phyloP scores from a whole-genome alignment of 306 rosid genomes.

The Lathyrus sativus region DNA sequence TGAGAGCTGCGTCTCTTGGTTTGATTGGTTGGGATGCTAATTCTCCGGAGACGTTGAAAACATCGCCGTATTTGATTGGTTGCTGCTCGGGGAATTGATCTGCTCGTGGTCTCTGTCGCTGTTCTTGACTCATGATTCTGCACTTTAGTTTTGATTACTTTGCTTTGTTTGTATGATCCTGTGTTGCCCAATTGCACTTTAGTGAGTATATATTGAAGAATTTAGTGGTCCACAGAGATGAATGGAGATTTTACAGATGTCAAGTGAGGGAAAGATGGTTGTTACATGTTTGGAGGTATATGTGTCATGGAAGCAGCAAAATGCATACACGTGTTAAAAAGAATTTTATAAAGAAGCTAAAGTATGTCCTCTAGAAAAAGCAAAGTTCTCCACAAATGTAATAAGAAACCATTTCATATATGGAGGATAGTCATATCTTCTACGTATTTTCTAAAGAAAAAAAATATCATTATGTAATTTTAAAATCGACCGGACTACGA shows the following conservation, averaged over 20 bases:
- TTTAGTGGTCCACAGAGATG: not conserved
- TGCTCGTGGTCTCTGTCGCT: not conserved
- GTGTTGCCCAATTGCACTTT: not conserved
- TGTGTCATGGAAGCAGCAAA: not conserved
- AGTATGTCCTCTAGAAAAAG: not conserved
- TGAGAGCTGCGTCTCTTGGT: conserved; percentile 54
- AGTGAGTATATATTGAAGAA: not conserved
- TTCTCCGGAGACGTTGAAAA: conserved; percentile 62
- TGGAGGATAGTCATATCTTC: too few relatives aligned
- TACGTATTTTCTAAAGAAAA: too few relatives aligned
- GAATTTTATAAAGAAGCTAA: too few relatives aligned
- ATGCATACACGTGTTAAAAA: not conserved
- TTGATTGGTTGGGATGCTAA: conserved; percentile 43
- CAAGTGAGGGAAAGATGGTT: not conserved
- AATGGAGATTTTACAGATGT: conserved; percentile 16
- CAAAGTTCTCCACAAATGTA: too few relatives aligned
- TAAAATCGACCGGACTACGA: too few relatives aligned
- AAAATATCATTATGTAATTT: too few relatives aligned
- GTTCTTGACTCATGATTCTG: conserved; percentile 34
- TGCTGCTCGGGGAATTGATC: conserved; percentile 25
- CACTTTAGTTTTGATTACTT: not conserved
- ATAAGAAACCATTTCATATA: too few relatives aligned
- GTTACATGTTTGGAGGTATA: not conserved
- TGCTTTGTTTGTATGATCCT: not conserved
- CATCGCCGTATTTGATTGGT: conserved; percentile 63